A percentile compares a stretch with the other conserved stretches of the same genome.
phyloP scores from a whole-genome alignment of 129 eudicot species.

The Helianthus tuberosus region DNA sequence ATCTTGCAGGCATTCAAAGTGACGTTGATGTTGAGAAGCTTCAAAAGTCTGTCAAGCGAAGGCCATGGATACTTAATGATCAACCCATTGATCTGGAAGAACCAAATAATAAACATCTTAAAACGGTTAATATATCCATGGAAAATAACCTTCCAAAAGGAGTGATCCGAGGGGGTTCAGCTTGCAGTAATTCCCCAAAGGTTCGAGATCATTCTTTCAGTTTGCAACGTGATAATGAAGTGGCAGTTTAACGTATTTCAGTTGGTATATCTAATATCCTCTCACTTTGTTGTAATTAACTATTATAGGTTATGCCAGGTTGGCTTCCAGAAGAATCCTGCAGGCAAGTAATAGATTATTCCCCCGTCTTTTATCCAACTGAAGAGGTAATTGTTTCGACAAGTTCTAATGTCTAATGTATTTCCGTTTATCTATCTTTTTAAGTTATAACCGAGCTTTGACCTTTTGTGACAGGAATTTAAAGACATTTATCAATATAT shows the following conservation, averaged over 20 bases:
- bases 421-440: not conserved
- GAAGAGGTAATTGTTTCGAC: conserved; percentile 50
- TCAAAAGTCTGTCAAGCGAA: conserved; percentile 37
- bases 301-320: conserved; percentile 58
- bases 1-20: conserved; percentile 27
- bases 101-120: conserved; percentile 35
- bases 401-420: not conserved
- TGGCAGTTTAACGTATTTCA: not conserved
- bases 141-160: conserved; percentile 70
- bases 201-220: conserved; percentile 29
- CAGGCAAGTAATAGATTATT: conserved; percentile 42
- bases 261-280: not conserved
- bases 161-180: conserved; percentile 66
- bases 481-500: conserved; percentile 60
- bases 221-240: conserved; percentile 10
- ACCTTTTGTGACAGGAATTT: conserved; percentile 60
- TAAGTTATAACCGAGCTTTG: conserved; percentile 26
- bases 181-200: conserved; percentile 57
- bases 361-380: conserved; percentile 63
- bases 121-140: conserved; percentile 42
- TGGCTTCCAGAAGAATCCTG: conserved; percentile 68
- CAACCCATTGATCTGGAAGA: conserved; percentile 34
- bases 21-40: conserved; percentile 43
- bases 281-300: conserved; percentile 9
- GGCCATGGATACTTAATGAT: conserved; percentile 69